These are phyloP conservation scores for Ceratobasidium theobromae DNA, from an alignment of 1,284 basidiomycete species.

Conservation along the genomic window DNA sequence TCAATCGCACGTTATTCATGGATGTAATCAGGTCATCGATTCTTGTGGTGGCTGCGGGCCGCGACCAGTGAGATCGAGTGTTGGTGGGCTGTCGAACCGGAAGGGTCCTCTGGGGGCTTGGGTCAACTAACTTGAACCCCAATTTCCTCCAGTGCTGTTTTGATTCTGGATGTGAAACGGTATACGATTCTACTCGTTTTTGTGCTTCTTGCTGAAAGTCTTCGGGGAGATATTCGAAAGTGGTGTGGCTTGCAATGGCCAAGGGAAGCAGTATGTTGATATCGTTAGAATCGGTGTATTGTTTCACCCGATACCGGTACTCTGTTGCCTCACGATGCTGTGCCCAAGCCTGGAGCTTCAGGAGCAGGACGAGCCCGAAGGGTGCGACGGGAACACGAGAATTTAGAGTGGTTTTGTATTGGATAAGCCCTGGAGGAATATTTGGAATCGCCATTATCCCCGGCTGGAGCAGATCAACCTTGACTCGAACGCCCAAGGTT, in stretches of 20 bases:
- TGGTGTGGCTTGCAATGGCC: not conserved
- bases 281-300: constrained; percentile 8
- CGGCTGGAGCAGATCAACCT: constrained; percentile 29
- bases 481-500: not conserved
- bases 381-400: constrained; percentile 12
- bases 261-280: constrained; percentile 18
- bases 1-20: no score
- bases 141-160: not conserved
- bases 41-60: no score
- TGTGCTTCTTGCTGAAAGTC: constrained; percentile 1
- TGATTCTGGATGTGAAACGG: not conserved
- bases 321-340: constrained; percentile 17
- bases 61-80: no score
- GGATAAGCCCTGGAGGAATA: not conserved
- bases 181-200: not conserved
- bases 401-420: not conserved
- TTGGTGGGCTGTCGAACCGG: no score
- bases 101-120: no score
- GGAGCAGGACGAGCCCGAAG: constrained; percentile 13
- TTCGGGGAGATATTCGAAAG: constrained; percentile 1
- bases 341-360: constrained; percentile 30
- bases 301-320: constrained; percentile 10
- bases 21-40: no score
- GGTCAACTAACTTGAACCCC: not conserved
- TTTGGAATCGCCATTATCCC: constrained; percentile 28